A percentile compares a stretch with the other conserved stretches of the same genome.
These are phyloP conservation scores for Phallus indusiatus DNA, from an alignment of 768 basidiomycete genomes.

Conservation along the genomic window DNA sequence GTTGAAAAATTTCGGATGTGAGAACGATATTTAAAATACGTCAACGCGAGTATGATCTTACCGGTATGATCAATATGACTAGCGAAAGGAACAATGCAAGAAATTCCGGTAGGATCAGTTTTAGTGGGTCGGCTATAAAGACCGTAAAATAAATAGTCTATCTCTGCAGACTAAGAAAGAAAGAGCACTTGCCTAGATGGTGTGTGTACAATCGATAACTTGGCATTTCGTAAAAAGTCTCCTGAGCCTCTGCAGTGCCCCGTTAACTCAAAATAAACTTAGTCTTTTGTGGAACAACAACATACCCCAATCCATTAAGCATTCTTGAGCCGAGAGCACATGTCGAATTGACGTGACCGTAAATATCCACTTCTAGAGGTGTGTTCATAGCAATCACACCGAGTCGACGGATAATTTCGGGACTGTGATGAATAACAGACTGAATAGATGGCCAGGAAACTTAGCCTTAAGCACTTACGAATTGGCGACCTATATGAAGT, in stretches of 20 bases:
- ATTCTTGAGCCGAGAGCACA: conserved; percentile 18
- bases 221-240: conserved; percentile 22
- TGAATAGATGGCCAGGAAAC: neutral
- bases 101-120: conserved; percentile 20
- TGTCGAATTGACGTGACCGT: conserved; percentile 20
- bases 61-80: conserved; percentile 18
- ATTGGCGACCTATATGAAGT: neutral
- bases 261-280: neutral
- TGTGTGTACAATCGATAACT: conserved; percentile 17
- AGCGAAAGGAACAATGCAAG: conserved; percentile 20
- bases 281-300: too few relatives aligned
- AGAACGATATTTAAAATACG: neutral
- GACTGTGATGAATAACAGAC: neutral
- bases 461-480: neutral
- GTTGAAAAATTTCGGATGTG: neutral
- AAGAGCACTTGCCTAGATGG: conserved; percentile 5
- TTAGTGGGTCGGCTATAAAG: conserved; percentile 13
- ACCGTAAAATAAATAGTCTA: neutral
- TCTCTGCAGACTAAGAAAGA: neutral
- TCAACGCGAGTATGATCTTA: neutral
- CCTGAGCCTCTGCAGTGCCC: conserved; percentile 11
- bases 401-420: conserved; percentile 21
- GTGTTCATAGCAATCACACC: conserved; percentile 20
- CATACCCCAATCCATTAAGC: conserved; percentile 16
- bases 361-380: conserved; percentile 20